Evolutionary conservation across 352 stramenopile genomes (phyloP).

Genomic region (Pythium monospermum): DNA sequence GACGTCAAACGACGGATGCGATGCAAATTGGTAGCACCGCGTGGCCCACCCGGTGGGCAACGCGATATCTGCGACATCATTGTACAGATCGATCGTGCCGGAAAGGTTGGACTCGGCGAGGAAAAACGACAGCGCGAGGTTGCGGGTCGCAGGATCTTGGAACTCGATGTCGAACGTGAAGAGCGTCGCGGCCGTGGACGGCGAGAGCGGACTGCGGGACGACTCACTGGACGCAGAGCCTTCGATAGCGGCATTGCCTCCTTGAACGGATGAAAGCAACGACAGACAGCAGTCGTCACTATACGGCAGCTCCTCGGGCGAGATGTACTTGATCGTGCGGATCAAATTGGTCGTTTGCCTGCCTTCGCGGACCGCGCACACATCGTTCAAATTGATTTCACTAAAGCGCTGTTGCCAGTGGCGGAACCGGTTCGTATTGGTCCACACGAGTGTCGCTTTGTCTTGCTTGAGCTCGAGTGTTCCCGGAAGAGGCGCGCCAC

Average conservation of each 20-base stretch:
- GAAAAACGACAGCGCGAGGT: slow-evolving; percentile 60
- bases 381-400: slow-evolving; percentile 38
- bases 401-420: slow-evolving; percentile 25
- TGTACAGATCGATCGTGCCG: slow-evolving; percentile 40
- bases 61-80: slow-evolving; percentile 39
- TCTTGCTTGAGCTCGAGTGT: slow-evolving; percentile 59
- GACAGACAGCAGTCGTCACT: slow-evolving; percentile 74
- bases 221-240: not conserved
- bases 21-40: slow-evolving; percentile 57
- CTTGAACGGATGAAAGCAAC: slow-evolving; percentile 23
- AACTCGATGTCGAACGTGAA: slow-evolving; percentile 78
- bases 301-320: slow-evolving; percentile 30
- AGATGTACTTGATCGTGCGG: slow-evolving; percentile 78
- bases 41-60: slow-evolving; percentile 43
- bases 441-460: slow-evolving; percentile 62
- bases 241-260: not conserved
- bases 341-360: slow-evolving; percentile 78
- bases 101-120: slow-evolving; percentile 37
- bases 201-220: not conserved
- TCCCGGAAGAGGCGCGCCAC: slow-evolving; percentile 44
- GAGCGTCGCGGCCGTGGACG: slow-evolving; percentile 1
- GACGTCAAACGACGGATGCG: slow-evolving; percentile 72
- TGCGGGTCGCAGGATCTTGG: slow-evolving; percentile 37
- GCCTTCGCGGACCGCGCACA: slow-evolving; percentile 54
- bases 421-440: slow-evolving; percentile 29